These are phyloP conservation scores for Jacaranda mimosifolia DNA, from an alignment of 257 asterid species.

Conservation along the genomic window DNA sequence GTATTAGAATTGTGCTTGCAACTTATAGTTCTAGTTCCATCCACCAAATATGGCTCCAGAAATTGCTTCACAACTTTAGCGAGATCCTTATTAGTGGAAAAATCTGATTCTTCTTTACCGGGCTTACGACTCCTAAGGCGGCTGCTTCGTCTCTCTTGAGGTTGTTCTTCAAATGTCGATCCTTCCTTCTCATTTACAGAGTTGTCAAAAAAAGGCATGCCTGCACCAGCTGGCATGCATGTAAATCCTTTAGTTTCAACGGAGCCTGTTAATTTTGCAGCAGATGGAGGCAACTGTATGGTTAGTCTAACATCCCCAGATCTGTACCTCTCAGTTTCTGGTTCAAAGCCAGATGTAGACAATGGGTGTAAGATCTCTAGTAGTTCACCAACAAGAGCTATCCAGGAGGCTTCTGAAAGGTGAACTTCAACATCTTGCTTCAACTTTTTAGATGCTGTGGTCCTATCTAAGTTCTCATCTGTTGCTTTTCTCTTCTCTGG, in stretches of 20 bases:
- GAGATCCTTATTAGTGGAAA: slow-evolving; percentile 73
- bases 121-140: slow-evolving; percentile 96
- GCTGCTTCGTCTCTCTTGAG: slow-evolving; percentile 97
- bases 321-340: slow-evolving; percentile 44
- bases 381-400: slow-evolving; percentile 68
- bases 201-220: slow-evolving; percentile 42
- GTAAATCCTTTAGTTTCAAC: slow-evolving; percentile 53
- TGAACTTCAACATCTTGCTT: slow-evolving; percentile 68
- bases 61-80: slow-evolving; percentile 78
- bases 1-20: slow-evolving; percentile 43
- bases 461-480: slow-evolving; percentile 54
- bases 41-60: slow-evolving; percentile 68
- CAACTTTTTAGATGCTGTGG: slow-evolving; percentile 60
- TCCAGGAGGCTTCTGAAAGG: slow-evolving; percentile 86
- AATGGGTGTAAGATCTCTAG: slow-evolving; percentile 60
- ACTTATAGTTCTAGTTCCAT: slow-evolving; percentile 50
- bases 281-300: slow-evolving; percentile 61
- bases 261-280: slow-evolving; percentile 47
- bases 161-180: slow-evolving; percentile 73
- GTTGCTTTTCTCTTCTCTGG: slow-evolving; percentile 80
- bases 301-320: slow-evolving; percentile 64
- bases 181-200: slow-evolving; percentile 70
- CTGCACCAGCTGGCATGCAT: slow-evolving; percentile 48
- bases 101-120: slow-evolving; percentile 81
- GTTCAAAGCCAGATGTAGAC: slow-evolving; percentile 47